Percentiles rank a stretch among this genome's conserved stretches.
These are phyloP conservation scores for Aspergillus cavernicola DNA, from an alignment of 495 filamentous ascomycete genomes.

Conservation along the genomic window DNA sequence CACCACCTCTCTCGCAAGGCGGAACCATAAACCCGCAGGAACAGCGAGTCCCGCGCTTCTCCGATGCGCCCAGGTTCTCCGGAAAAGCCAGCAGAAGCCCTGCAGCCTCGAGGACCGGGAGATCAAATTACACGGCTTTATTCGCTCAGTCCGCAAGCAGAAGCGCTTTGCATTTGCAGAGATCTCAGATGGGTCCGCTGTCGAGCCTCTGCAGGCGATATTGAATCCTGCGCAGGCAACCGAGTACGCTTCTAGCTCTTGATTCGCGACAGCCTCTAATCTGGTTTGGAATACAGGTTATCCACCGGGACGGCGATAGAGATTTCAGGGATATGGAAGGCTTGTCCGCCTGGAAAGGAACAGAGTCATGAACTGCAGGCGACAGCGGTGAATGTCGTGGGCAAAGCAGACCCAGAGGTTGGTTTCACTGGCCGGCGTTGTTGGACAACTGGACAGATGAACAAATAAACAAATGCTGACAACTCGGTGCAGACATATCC, in stretches of 20 bases:
- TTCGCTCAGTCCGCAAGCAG: constrained; percentile 82
- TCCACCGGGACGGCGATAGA: constrained; percentile 75
- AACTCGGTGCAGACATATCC: constrained; percentile 66
- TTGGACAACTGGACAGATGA: too few species aligned
- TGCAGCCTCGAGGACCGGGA: constrained; percentile 37
- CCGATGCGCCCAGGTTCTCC: constrained; percentile 41
- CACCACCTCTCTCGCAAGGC: constrained; percentile 37
- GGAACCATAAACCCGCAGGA: constrained; percentile 22
- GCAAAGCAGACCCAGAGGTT: constrained; percentile 75
- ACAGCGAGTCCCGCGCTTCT: constrained; percentile 18
- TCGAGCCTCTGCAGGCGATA: constrained; percentile 76
- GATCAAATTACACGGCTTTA: constrained; percentile 69
- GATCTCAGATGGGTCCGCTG: constrained; percentile 82
- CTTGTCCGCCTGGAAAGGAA: constrained; percentile 60
- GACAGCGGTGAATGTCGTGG: constrained; percentile 63
- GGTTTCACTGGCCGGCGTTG: constrained; percentile 13
- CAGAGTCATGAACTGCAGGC: constrained; percentile 82
- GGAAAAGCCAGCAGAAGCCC: constrained; percentile 24
- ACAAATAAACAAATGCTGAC: background rate
- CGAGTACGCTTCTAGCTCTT: constrained; percentile 55
- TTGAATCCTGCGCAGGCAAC: constrained; percentile 70
- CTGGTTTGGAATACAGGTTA: constrained; percentile 50
- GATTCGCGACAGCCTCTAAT: background rate
- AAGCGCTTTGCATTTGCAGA: constrained; percentile 79
- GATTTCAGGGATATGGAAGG: constrained; percentile 74